Evolutionary conservation across 352 stramenopile genomes (phyloP), one percentile per base, ranked within the genome.

Genomic region (Phytopythium chamaehyphon): DNA sequence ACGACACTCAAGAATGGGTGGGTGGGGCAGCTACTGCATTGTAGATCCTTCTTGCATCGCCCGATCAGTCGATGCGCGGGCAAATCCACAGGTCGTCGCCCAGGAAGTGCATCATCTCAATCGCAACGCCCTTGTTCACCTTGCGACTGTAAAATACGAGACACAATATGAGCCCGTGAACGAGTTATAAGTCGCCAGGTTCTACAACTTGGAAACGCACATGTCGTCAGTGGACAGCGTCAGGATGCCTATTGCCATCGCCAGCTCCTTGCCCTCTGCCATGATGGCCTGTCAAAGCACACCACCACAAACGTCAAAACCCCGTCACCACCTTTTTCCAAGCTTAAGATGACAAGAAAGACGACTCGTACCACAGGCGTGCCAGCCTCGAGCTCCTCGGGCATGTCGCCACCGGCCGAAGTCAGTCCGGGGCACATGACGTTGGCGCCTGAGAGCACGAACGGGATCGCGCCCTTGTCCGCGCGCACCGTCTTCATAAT

Each of bases 401-500:
- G 88, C 83, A 99, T 94, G 56, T 95, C 75, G 19, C 93, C 95
- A 37, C 96, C 96, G 16, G 86, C 81, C 55, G 96, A 98, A 6
- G 96, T 99, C 14, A 99, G 78, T 16, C 97, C 97, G 14, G 96
- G 96, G 55, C 96, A 99, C 97, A 99, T 99, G 51, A 99, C 94
- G 76, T 99, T 98, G 21, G 97, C 96, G 15, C 97, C 97, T 6
- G 95, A 98, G 12, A 99, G 71, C 51, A 99, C 75, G 64, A 98
- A 99, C 48, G 95, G 96, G 74, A 99, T 99, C 1, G 96, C 97
- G 43, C 97, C 97, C 70, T 98, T 98, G 76, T 99, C 97, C 2
- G 98, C 96, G 39, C 88, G 78, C 58, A 97, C 90, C 50, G 84
- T 76, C 60, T 93, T 92, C 90, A 98, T 98, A 39, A 97, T 88